A percentile compares a stretch with the other conserved stretches of the same genome.
Evolutionary conservation across 2,329 filamentous ascomycete species (phyloP).

Genomic region (Pyrenophora seminiperda): DNA sequence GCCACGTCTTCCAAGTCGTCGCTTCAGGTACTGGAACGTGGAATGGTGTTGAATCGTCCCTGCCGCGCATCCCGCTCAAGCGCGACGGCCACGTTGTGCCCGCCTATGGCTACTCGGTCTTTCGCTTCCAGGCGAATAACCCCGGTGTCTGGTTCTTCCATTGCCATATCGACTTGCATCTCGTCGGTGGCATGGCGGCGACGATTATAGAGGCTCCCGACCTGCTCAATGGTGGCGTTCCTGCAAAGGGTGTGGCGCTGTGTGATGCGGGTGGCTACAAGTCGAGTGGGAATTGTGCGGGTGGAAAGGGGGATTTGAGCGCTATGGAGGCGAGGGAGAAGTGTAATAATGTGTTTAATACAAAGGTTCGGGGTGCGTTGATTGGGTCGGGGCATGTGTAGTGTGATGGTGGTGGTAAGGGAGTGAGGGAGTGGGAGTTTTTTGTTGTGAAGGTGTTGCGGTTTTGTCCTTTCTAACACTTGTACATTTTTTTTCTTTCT

Average conservation of each 20-base stretch:
- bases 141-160: conserved; percentile 52
- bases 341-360: conserved; percentile 40
- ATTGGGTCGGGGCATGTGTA: too few species aligned
- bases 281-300: conserved; percentile 32
- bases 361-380: conserved; percentile 6
- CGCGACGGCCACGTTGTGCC: conserved; percentile 39
- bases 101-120: conserved; percentile 46
- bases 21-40: conserved; percentile 37
- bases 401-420: too few species aligned
- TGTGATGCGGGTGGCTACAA: conserved; percentile 15
- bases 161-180: conserved; percentile 43
- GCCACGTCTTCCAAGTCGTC: conserved; percentile 63
- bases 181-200: conserved; percentile 37
- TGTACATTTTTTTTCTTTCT: too few species aligned
- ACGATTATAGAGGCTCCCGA: conserved; percentile 38
- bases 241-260: conserved; percentile 15
- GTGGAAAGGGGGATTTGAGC: conserved; percentile 17
- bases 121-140: conserved; percentile 60
- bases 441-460: too few species aligned
- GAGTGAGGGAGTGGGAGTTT: too few species aligned
- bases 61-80: conserved; percentile 29
- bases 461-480: too few species aligned
- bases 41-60: conserved; percentile 25
- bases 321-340: conserved; percentile 20
- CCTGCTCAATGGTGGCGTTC: conserved; percentile 20